Conservation (phyloP, 2,329 filamentous ascomycete genomes). For the Ophiostoma novo-ulmi region DNA sequence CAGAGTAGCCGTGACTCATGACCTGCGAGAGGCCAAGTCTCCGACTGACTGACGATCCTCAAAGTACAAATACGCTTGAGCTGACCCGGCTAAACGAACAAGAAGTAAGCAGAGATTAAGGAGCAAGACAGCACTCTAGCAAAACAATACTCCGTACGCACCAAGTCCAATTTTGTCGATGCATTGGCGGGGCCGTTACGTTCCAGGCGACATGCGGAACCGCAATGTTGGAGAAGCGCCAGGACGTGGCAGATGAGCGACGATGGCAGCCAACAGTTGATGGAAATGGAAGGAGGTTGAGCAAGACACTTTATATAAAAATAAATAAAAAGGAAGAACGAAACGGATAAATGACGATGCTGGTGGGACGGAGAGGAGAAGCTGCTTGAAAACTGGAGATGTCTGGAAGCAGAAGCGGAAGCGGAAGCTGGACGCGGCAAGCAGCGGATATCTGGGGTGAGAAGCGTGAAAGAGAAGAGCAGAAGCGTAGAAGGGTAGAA, state of each 20-base stretch:
- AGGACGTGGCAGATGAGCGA: background rate
- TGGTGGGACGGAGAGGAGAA: background rate
- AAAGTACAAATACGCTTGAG: too few species aligned
- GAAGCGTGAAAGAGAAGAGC: background rate
- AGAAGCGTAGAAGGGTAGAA: background rate
- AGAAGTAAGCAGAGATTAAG: background rate
- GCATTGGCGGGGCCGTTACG: slow-evolving; percentile 12
- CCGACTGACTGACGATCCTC: too few species aligned
- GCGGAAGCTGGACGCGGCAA: background rate
- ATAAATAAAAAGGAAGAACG: background rate
- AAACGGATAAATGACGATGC: background rate
- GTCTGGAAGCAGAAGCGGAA: background rate
- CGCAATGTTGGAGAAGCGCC: slow-evolving; percentile 22
- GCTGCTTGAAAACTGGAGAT: background rate
- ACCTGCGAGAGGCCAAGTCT: too few species aligned
- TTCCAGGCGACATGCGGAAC: slow-evolving; percentile 19
- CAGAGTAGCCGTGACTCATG: too few species aligned
- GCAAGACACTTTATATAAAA: background rate
- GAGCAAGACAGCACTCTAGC: background rate
- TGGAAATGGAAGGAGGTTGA: background rate
- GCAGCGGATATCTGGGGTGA: background rate
- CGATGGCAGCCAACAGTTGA: background rate
- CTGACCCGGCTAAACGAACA: too few species aligned
- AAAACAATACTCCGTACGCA: background rate
- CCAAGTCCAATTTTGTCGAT: background rate